Evolutionary conservation across 306 rosid genomes (phyloP).

Genomic region (Canavalia gladiata): DNA sequence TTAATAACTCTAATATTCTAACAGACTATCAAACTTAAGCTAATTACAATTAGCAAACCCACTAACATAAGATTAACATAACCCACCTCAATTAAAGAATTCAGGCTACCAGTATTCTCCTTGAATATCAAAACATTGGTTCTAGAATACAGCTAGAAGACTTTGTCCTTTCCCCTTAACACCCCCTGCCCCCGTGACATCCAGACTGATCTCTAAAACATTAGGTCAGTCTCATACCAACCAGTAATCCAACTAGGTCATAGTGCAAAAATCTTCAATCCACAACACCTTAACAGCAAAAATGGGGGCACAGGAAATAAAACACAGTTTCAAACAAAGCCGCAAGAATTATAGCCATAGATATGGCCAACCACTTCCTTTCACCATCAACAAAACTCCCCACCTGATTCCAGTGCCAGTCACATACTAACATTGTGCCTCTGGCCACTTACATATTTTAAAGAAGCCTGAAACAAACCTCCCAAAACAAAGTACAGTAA

Average conservation of each 20-base stretch:
- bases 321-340: background rate
- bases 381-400: background rate
- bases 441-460: background rate
- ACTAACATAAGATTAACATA: background rate
- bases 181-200: background rate
- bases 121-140: conserved; percentile 20
- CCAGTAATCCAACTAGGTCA: background rate
- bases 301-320: background rate
- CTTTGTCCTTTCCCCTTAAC: conserved; percentile 4
- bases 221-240: background rate
- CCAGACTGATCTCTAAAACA: background rate
- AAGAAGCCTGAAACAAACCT: conserved; percentile 1
- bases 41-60: conserved; percentile 36
- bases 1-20: background rate
- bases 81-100: conserved; percentile 21
- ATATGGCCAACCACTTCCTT: background rate
- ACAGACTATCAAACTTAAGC: background rate
- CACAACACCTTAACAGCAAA: too few relatives aligned
- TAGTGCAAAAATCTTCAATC: background rate
- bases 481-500: background rate
- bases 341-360: background rate
- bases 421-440: background rate
- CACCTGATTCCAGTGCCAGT: background rate
- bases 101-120: conserved; percentile 12
- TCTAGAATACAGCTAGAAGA: background rate